Evolutionary conservation across 495 filamentous ascomycete genomes (phyloP).

Genomic region (Penicillium ochrochloron): DNA sequence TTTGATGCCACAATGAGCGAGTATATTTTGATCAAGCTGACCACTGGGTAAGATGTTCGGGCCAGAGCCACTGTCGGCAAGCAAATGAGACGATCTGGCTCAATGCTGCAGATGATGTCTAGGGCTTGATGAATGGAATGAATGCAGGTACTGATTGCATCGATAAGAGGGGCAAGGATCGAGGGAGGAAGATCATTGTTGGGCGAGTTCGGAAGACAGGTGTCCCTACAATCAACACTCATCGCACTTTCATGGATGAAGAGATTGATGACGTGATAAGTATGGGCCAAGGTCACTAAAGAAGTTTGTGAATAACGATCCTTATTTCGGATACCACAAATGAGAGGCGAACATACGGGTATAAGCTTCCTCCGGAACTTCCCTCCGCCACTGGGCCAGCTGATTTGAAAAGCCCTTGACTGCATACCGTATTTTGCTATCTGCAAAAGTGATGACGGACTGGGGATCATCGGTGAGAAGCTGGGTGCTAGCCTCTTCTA

Average conservation of each 20-base stretch:
- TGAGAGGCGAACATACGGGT: conserved; percentile 28
- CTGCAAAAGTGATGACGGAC: conserved; percentile 66
- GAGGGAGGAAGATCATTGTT: conserved; percentile 37
- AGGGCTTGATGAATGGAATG: conserved; percentile 74
- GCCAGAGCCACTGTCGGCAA: conserved; percentile 80
- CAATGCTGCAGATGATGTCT: conserved; percentile 67
- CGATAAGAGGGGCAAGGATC: conserved; percentile 67
- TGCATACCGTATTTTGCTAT: conserved; percentile 73
- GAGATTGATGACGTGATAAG: conserved; percentile 60
- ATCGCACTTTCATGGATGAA: conserved; percentile 90
- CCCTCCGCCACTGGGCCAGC: conserved; percentile 67
- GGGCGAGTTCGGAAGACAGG: conserved; percentile 24
- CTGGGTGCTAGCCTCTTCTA: conserved; percentile 76
- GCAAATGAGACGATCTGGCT: conserved; percentile 63
- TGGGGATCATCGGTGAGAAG: conserved; percentile 78
- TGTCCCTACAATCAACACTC: conserved; percentile 67
- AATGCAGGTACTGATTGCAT: conserved; percentile 73
- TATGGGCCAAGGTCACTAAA: conserved; percentile 36
- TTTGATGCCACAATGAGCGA: conserved; percentile 71
- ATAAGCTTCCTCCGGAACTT: conserved; percentile 53
- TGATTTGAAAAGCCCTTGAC: conserved; percentile 78
- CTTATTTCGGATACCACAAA: not conserved
- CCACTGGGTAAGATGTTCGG: conserved; percentile 77
- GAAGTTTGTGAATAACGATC: conserved; percentile 16
- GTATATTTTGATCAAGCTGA: conserved; percentile 89